phyloP scores from a whole-genome alignment of 257 asterid species.

The Jacaranda copaia region DNA sequence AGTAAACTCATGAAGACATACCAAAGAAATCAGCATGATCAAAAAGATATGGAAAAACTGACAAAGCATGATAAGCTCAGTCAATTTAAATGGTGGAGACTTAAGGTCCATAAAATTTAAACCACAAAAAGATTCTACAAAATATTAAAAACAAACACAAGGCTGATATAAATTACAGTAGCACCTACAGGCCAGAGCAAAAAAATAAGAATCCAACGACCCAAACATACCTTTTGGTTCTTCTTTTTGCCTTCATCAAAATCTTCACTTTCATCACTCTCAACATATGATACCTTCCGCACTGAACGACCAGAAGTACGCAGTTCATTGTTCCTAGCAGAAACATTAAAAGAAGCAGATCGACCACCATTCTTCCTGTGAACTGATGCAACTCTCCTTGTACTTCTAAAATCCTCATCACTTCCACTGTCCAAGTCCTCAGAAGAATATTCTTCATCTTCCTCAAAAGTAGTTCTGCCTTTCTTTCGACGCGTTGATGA shows the following conservation, averaged over 20 bases:
- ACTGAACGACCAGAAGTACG: conserved; percentile 90
- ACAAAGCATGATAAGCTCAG: conserved; percentile 10
- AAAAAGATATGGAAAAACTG: background rate
- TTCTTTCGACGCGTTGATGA: conserved; percentile 67
- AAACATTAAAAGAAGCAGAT: conserved; percentile 47
- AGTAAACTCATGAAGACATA: conserved; percentile 15
- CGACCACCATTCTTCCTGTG: conserved; percentile 68
- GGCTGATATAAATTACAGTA: conserved; percentile 19
- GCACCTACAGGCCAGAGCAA: conserved; percentile 10
- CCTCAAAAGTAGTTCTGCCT: conserved; percentile 67
- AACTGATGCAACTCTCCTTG: conserved; percentile 59
- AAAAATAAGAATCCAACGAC: conserved; percentile 23
- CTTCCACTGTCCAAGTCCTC: conserved; percentile 77
- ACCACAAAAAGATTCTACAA: conserved; percentile 17
- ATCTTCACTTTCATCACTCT: conserved; percentile 98
- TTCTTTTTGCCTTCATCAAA: conserved; percentile 72
- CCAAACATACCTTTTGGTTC: conserved; percentile 71
- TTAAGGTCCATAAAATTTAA: conserved; percentile 9
- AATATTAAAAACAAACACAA: conserved; percentile 7
- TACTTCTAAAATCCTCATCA: conserved; percentile 71
- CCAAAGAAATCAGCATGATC: conserved; percentile 2
- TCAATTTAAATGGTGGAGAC: background rate
- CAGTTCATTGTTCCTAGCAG: conserved; percentile 66
- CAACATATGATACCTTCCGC: conserved; percentile 92
- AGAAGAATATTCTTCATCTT: conserved; percentile 76